Base-by-base conservation (phyloP, 2,329 filamentous ascomycete genomes). In the Beauveria pseudobassiana region DNA sequence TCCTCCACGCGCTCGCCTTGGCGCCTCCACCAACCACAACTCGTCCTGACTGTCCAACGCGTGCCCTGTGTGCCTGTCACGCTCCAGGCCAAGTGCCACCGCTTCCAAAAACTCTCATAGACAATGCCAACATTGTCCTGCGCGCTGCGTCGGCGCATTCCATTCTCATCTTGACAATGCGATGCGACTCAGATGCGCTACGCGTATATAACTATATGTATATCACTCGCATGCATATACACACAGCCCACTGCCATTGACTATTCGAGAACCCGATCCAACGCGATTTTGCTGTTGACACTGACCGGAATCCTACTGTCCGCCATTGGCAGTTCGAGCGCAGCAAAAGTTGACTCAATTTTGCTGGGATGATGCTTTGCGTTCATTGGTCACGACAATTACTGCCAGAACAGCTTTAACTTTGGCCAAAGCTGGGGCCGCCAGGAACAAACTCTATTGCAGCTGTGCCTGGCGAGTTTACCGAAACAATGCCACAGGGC, bases 101-200 rank as follows among this genome's bases (percentile, higher is more conserved):
- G 43, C 54, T 57, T 57, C 22, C 55, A 14, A 48, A 22, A 26
- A 8, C 9, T 45, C 40, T 20, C 28, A 22, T 3, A 42, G 3
- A 59, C 56, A 51, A 59, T 43, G 56, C 22, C 30, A 18, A 20
- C 56, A 59, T 59, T 51, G 55, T 58, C 55, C 40, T 34, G 53
- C 22, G 34, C 8, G 18, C 24, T 45, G 28, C n/a, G 28, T 30
- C 12, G 26, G 24, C 43, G 10, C 43, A 49, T 58, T 58, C 55
- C 55, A n/a, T 1, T 40, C 24, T 43, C 20, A 28, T 28, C 26
- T 28, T 12, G 2, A 53, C 50, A 54, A 54, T 48, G 30, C 30
- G 45, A 49, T 58, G 30, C 45, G 45, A 42, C 43, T 34, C 43
- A 34, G 14, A 38, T n/a, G 14, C 30, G 43, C 30, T 22, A 30